Conservation (phyloP, 2,329 filamentous ascomycete species). For the Claviceps quebecensis region DNA sequence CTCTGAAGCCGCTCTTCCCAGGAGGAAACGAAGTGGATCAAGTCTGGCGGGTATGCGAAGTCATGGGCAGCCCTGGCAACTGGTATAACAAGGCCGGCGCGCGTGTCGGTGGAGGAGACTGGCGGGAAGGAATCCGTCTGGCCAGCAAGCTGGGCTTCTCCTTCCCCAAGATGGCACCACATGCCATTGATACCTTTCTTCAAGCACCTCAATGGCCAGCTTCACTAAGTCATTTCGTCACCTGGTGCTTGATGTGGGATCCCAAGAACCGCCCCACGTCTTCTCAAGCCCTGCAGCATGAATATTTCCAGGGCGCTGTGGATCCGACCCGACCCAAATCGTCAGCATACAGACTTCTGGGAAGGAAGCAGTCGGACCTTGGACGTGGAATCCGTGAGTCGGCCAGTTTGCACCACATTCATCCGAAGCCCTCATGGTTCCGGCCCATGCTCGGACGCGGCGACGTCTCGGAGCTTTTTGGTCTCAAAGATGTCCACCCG, state of each 20-base stretch:
- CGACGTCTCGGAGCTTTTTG: conserved; percentile 47
- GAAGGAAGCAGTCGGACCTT: conserved; percentile 80
- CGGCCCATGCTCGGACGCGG: conserved; percentile 77
- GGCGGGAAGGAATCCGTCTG: conserved; percentile 85
- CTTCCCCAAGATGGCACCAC: conserved; percentile 98
- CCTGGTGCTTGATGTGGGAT: conserved; percentile 99
- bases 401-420: conserved; percentile 39
- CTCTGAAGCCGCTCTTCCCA: conserved; percentile 89
- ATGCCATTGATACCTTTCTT: conserved; percentile 88
- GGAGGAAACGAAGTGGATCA: conserved; percentile 98
- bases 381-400: conserved; percentile 52
- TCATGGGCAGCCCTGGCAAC: conserved; percentile 96
- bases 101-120: conserved; percentile 87
- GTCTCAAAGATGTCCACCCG: conserved; percentile 31
- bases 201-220: conserved; percentile 83
- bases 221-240: conserved; percentile 82
- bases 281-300: conserved; percentile 83
- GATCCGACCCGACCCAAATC: conserved; percentile 90
- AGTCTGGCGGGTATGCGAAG: conserved; percentile 96
- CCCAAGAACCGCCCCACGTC: conserved; percentile 85
- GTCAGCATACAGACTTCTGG: conserved; percentile 67
- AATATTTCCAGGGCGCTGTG: conserved; percentile 85
- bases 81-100: conserved; percentile 90
- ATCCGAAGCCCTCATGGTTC: conserved; percentile 91
- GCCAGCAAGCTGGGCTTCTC: conserved; percentile 96